A percentile compares a stretch with the other conserved stretches of the same genome.
These are phyloP conservation scores for Grosmannia huntii DNA, from an alignment of 2,329 filamentous ascomycete genomes.

Conservation along the genomic window DNA sequence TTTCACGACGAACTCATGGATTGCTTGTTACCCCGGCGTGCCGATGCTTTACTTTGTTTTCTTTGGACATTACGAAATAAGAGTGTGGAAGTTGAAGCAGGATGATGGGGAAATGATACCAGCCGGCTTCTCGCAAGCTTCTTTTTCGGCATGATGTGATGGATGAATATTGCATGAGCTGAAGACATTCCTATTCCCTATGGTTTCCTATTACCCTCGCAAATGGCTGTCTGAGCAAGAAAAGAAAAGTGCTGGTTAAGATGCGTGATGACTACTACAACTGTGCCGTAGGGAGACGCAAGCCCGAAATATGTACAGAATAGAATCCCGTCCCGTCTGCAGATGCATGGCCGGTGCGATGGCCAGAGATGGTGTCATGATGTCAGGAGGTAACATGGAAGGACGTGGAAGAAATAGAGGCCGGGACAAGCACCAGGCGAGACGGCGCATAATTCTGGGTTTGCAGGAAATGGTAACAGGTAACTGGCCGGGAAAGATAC, in stretches of 20 bases:
- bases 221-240: too few relatives aligned
- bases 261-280: background rate
- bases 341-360: too few relatives aligned
- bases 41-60: constrained; percentile 1
- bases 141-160: background rate
- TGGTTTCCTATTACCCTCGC: background rate
- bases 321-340: too few relatives aligned
- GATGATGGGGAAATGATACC: background rate
- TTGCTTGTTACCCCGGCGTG: constrained; percentile 2
- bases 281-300: background rate
- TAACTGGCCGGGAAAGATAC: background rate
- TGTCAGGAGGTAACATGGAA: too few relatives aligned
- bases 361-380: too few relatives aligned
- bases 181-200: background rate
- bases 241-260: background rate
- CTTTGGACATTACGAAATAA: background rate
- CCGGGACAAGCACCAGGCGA: too few relatives aligned
- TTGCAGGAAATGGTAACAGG: background rate
- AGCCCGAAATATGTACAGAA: background rate
- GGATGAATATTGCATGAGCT: constrained; percentile 1
- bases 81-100: background rate
- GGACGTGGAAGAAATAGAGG: too few relatives aligned
- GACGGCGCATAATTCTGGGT: too few relatives aligned
- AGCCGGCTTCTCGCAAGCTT: background rate
- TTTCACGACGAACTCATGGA: background rate